A percentile compares a stretch with the other conserved stretches of the same genome.
phyloP scores from a whole-genome alignment of 2,329 filamentous ascomycete genomes.

The Clonostachys chloroleuca region DNA sequence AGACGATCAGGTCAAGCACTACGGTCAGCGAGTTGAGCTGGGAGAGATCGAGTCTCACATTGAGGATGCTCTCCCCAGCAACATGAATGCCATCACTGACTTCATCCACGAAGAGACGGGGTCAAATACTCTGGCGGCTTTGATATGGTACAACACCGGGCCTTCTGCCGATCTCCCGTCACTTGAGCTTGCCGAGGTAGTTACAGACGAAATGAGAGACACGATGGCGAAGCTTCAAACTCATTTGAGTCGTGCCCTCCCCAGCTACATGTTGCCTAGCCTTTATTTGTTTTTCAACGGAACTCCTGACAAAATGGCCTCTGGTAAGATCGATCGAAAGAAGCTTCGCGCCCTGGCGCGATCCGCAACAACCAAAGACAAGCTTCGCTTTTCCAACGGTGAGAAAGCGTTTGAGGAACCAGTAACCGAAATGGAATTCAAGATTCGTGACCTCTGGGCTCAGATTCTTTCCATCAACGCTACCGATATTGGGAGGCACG shows the following conservation, averaged over 20 bases:
- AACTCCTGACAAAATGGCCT: conserved; percentile 14
- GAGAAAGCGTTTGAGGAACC: not conserved
- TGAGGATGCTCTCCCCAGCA: not conserved
- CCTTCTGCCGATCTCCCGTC: not conserved
- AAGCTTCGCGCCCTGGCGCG: not conserved
- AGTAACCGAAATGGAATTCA: not conserved
- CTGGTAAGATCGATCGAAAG: conserved; percentile 3
- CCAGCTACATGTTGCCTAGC: conserved; percentile 12
- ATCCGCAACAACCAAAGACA: not conserved
- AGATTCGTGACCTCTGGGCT: not conserved
- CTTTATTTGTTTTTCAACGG: conserved; percentile 15
- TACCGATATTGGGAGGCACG: conserved; percentile 3
- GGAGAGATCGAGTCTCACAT: conserved; percentile 8
- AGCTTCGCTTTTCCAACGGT: not conserved
- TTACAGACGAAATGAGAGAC: not conserved
- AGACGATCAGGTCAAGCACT: conserved; percentile 45
- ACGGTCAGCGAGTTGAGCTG: conserved; percentile 10
- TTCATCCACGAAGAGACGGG: conserved; percentile 1
- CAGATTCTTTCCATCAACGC: conserved; percentile 2
- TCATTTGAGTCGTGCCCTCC: not conserved
- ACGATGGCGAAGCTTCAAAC: too few species aligned
- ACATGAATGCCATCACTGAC: not conserved
- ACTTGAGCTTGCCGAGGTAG: not conserved
- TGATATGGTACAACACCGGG: not conserved
- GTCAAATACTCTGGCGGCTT: not conserved